Base-by-base conservation (phyloP, 2,329 filamentous ascomycete genomes). In the Phoma sp. region DNA sequence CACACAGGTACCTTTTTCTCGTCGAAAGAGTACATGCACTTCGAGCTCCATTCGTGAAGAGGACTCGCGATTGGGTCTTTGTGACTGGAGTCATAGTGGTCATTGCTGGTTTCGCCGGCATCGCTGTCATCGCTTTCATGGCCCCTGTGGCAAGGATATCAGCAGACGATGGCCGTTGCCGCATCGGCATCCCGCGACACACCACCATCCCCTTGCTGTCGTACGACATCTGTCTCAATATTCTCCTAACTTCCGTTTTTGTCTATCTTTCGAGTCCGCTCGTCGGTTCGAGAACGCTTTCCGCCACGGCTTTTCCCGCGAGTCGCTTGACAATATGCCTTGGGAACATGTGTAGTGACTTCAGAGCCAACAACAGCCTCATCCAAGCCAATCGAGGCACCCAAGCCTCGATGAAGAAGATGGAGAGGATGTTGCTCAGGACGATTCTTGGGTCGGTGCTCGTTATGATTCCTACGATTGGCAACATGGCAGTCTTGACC, bases 1-100 rank as follows among this genome's bases (percentile, higher is more conserved):
- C 4, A 3, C 2, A 7, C 21, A 74, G 73, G 63, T 78, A 79
- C 49, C 56, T 77, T 4, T 78, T 78, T 52, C 68, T 80, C 1
- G 69, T 78, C 22, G 78, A 80, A 54, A 67, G 77, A 22, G 69
- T 71, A 9, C 76, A 78, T 55, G 69, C 70, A 6, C 60, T 79
- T 15, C 69, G 76, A 33, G 63, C 71, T 6, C 67, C 73, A 0
- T 70, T 72, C 52, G 61, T 66, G 33, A 54, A 66, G 2, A 67
- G 77, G 19, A 43, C 55, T 6, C 60, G 63, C 12, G 75, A 78
- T 45, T 67, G 65, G 49, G 51, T 78, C 13, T 80, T 74, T 73
- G 35, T 76, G 0, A 10, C 49, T 7, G 69, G 71, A 24, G 72
- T 73, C 41, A 43, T 63, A 45, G 21, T 64, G 24, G 62, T 71